A percentile compares a stretch with the other conserved stretches of the same genome.
Conservation (phyloP, 768 basidiomycete genomes). For the Amanita pseudoporphyria region DNA sequence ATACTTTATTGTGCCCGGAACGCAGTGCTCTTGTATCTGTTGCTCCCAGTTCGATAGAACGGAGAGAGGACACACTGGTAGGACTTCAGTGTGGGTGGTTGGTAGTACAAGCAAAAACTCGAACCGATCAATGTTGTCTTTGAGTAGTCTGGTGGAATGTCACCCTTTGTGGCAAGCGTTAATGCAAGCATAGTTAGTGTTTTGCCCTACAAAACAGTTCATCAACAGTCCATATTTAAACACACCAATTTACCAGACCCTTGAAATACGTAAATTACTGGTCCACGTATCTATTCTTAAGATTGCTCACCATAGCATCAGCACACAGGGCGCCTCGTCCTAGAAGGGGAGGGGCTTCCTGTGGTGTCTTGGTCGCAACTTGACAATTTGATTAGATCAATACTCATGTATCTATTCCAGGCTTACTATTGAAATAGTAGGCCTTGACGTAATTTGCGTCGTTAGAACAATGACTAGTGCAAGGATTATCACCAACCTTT, state of each 20-base stretch:
- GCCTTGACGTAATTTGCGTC: constrained; percentile 20
- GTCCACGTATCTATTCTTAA: not conserved
- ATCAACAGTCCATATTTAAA: not conserved
- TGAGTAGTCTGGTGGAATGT: constrained; percentile 44
- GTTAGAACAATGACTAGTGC: not conserved
- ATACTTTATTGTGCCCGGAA: constrained; percentile 36
- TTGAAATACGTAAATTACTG: constrained; percentile 11
- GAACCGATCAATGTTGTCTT: constrained; percentile 74
- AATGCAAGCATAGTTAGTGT: constrained; percentile 84
- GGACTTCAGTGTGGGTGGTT: not conserved
- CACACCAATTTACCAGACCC: constrained; percentile 30
- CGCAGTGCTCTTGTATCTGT: constrained; percentile 69
- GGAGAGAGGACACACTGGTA: constrained; percentile 68
- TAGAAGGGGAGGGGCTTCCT: constrained; percentile 49
- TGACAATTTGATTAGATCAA: not conserved
- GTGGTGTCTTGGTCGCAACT: constrained; percentile 81
- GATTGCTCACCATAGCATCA: constrained; percentile 67
- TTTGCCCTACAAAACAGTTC: constrained; percentile 53
- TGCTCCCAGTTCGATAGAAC: constrained; percentile 86
- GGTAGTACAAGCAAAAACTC: constrained; percentile 10
- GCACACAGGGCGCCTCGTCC: constrained; percentile 84
- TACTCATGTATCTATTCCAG: not conserved
- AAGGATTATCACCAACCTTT: constrained; percentile 33
- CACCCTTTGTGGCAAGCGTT: constrained; percentile 66
- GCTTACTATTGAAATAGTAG: constrained; percentile 63